Conservation (phyloP, 306 rosid genomes). For the Leucaena leucocephala region DNA sequence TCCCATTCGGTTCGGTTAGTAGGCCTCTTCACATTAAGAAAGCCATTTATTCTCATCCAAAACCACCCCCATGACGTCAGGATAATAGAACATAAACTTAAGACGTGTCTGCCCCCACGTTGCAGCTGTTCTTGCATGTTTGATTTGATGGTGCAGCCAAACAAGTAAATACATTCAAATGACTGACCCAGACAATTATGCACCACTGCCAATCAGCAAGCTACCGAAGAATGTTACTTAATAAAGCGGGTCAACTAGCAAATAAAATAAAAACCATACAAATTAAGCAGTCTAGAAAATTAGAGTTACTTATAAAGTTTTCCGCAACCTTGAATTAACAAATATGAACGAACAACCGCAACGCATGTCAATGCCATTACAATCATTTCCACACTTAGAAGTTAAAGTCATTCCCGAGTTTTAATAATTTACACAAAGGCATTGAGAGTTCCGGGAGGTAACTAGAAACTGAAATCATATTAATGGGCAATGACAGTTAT, state of each 20-base stretch:
- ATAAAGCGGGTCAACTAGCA: not conserved
- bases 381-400: not conserved
- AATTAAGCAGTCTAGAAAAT: not conserved
- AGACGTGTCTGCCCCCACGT: not conserved
- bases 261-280: not conserved
- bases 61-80: not conserved
- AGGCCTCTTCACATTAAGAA: not conserved
- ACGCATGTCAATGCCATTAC: too few species aligned
- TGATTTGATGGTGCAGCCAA: not conserved
- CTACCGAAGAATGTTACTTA: not conserved
- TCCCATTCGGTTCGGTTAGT: not conserved
- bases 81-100: not conserved
- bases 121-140: not conserved
- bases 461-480: not conserved
- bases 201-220: not conserved
- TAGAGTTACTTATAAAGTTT: not conserved
- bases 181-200: too few species aligned
- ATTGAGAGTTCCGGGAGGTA: not conserved
- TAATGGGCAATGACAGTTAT: not conserved
- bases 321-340: too few species aligned
- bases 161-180: not conserved
- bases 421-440: too few species aligned
- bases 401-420: not conserved
- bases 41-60: not conserved
- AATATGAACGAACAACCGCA: too few species aligned